Base-by-base conservation (phyloP, 805 yeast species). In the Kuraishia piskuri region DNA sequence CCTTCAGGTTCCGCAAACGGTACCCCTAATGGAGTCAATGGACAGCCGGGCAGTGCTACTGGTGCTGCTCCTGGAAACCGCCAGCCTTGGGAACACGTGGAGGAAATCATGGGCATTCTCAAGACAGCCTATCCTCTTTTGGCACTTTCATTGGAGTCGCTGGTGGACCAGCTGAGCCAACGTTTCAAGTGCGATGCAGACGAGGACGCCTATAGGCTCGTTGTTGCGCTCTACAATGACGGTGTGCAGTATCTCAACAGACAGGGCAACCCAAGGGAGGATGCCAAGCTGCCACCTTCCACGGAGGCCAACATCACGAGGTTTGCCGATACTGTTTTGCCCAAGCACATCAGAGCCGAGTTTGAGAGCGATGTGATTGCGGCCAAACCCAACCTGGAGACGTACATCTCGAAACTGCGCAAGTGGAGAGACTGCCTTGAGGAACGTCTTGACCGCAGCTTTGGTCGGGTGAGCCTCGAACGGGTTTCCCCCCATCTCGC, bases 121-220 rank as follows among this genome's bases (percentile, higher is more conserved):
- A 94, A 94, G 66, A 95, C 99, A 0, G 97, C 98, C 0, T 94
- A 91, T 67, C 99, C 99, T 1, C 72, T 94, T 52, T 72, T 94
- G 57, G 96, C 99, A 0, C 77, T 94, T 48, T 90, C 97, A 0
- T 76, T 95, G 58, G 99, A 94, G 68, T 90, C 98, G 0, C 72
- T 95, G 53, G 97, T 94, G 25, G 98, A 95, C 63, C 99, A 95
- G 72, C 89, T 94, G 53, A 86, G 85, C 62, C 96, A 90, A 65
- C 76, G 97, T 53, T 92, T 94, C 76, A 94, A 92, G 69, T 85
- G 96, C 40, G 86, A 88, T 48, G 88, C 94, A 1, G 99, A 94
- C 67, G 99, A 92, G 63, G 99, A 94, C 68, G 92, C 97, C 1
- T 95, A 94, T 68, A 76, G 99, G 59, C 75, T 94, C 53, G 91